Evolutionary conservation across 148 eudicot genomes (phyloP).

Genomic region (Pharnaceum exiguum): DNA sequence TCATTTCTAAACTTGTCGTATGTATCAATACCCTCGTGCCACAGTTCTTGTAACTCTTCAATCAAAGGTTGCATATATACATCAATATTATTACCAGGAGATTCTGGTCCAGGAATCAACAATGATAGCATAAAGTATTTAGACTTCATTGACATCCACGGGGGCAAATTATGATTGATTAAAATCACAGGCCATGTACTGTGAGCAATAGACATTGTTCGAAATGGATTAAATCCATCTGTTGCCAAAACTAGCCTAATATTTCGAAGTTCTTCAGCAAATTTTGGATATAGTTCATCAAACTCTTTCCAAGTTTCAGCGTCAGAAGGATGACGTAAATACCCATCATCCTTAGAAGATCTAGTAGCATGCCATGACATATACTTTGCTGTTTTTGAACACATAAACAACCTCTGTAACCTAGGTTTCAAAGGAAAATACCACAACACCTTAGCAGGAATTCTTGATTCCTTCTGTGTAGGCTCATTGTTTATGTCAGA

Average conservation of each 20-base stretch:
- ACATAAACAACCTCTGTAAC: background rate
- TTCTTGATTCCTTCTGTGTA: background rate
- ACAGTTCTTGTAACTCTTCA: slow-evolving; percentile 1
- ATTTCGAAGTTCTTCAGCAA: background rate
- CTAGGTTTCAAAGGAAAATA: slow-evolving; percentile 1
- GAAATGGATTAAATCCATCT: background rate
- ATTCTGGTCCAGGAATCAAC: background rate
- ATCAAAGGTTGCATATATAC: slow-evolving; percentile 1
- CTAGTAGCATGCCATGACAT: background rate
- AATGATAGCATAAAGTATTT: slow-evolving; percentile 1
- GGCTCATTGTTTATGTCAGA: background rate
- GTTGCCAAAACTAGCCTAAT: background rate
- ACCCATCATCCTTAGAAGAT: background rate
- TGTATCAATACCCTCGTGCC: background rate
- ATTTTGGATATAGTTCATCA: background rate
- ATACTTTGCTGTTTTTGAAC: background rate
- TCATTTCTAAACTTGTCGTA: background rate
- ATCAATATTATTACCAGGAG: background rate
- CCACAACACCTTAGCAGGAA: background rate
- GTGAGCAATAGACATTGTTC: too few relatives aligned
- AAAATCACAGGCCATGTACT: background rate
- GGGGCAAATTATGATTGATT: background rate
- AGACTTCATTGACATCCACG: background rate
- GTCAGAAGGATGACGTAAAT: background rate
- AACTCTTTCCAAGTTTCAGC: background rate